Percentiles rank a stretch among this genome's conserved stretches.
Conservation (phyloP, 1,284 basidiomycete species). For the Cryptococcus floricola region DNA sequence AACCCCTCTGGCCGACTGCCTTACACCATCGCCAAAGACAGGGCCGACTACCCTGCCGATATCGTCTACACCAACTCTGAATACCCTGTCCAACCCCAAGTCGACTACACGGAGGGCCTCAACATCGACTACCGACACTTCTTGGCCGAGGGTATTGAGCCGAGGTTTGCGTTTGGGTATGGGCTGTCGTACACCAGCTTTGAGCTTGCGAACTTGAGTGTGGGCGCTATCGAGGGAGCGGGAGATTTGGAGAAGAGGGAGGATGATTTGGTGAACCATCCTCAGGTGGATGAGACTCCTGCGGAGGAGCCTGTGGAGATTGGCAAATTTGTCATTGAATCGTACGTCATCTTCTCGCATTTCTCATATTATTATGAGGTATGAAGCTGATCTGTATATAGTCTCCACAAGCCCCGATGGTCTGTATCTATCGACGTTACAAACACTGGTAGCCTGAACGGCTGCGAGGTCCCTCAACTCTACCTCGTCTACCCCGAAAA, state of each 20-base stretch:
- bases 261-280: neutral
- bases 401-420: constrained; percentile 44
- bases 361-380: neutral
- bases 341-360: neutral
- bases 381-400: neutral
- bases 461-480: constrained; percentile 48
- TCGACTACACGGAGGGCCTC: constrained; percentile 68
- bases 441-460: constrained; percentile 50
- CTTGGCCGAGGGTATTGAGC: constrained; percentile 60
- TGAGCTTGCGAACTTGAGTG: constrained; percentile 58
- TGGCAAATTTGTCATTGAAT: neutral
- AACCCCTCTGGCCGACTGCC: constrained; percentile 74
- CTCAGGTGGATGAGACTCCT: neutral
- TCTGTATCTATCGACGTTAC: constrained; percentile 47
- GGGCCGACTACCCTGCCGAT: constrained; percentile 61
- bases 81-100: constrained; percentile 49
- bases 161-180: constrained; percentile 72
- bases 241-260: neutral
- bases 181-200: constrained; percentile 81
- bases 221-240: constrained; percentile 29
- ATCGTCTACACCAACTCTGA: constrained; percentile 40
- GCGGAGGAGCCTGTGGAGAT: neutral
- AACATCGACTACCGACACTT: constrained; percentile 75
- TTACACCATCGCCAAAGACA: constrained; percentile 71
- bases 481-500: constrained; percentile 46